Base-by-base conservation (phyloP, 345 rosid species). In the Rhizophora mangle region DNA sequence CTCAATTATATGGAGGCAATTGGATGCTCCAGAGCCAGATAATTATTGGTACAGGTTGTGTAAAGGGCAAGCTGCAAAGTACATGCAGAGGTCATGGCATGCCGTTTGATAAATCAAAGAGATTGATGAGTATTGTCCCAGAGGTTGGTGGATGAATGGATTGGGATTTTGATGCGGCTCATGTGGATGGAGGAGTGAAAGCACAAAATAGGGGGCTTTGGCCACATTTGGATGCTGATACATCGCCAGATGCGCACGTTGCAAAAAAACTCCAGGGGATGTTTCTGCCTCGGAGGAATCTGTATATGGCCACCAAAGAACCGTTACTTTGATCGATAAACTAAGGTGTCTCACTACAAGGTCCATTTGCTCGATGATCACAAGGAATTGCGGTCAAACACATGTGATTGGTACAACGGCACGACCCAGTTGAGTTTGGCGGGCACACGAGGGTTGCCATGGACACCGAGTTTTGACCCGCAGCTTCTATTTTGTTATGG, bases 371-470 rank as follows among this genome's bases (percentile, higher is more conserved):
- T 89, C 52, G 93, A 87, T 65, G 96, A 95, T 70, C 90, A 88
- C 79, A 85, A 82, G 68, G 85, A 83, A 60, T 72, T 92, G 70
- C 87, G 99, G 99, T 84, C 88, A 7, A 82, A 81, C 59, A 79
- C 80, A 3, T 90, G 97, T 61, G 96, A 89, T 49, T 92, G 99
- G 97, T 92, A 84, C 85, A 89, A 86, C 31, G 97, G 88, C 77
- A 90, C 96, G 1, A 80, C 56, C 70, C 62, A 69, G 22, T 80
- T 24, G 91, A 90, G 68, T 95, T 95, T 70, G 98, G 92, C 70
- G 96, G 98, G 20, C 90, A 87, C 78, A 95, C 90, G 96, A 85
- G 98, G 80, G 99, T 86, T 57, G 96, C 94, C n/a, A 96, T 90
- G 67, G 99, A 95, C 69, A 95, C 99, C 0, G 99, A 92, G 79